Base-by-base conservation (phyloP, 2,329 filamentous ascomycete species). In the Drechslera avenae region DNA sequence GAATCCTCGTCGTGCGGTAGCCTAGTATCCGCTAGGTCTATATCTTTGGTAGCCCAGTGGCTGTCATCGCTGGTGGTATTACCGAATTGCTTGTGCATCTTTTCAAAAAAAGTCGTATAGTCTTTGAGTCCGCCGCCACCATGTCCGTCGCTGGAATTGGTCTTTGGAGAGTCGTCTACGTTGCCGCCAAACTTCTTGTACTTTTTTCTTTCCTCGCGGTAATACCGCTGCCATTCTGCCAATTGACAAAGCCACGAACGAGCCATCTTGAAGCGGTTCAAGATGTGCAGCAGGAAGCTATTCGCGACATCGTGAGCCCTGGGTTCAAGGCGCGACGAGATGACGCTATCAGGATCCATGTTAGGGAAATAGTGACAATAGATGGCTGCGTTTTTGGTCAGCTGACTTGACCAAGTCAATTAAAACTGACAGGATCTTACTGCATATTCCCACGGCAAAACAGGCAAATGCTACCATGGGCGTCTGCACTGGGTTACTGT, bases 341-440 rank as follows among this genome's bases (percentile, higher is more conserved):
- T 81, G 63, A 82, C 81, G 3, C 76, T 73, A 9, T 81, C 73
- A 1, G 76, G 76, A 59, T 90, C 87, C 84, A 90, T 89, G 50
- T 83, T 80, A 0, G 85, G 85, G 49, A 90, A 90, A 62, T 86
- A 83, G 36, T 79, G 77, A 9, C 83, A 83, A 66, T 90, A 90
- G 2, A 88, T 78, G 28, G 85, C 76, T 73, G n/a, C n/a, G n/a
- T 32, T 0, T n/a, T 2, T 14, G 2, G 3, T 62, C 17, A 63
- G 58, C 35, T 7, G 3, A 7, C 4, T 13, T 10, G 4, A 26
- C 3, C 13, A 23, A 1, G 4, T 3, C 12, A 14, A n/a, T n/a
- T 5, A 32, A 17, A n/a, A n/a, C n/a, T n/a, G 12, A 18, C 2
- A 17, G 28, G 1, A 10, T 62, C 71, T 56, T 63, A 74, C 73